Evolutionary conservation across 2,329 filamentous ascomycete genomes (phyloP).

Genomic region (Aspergillus pseudoviridinutans): DNA sequence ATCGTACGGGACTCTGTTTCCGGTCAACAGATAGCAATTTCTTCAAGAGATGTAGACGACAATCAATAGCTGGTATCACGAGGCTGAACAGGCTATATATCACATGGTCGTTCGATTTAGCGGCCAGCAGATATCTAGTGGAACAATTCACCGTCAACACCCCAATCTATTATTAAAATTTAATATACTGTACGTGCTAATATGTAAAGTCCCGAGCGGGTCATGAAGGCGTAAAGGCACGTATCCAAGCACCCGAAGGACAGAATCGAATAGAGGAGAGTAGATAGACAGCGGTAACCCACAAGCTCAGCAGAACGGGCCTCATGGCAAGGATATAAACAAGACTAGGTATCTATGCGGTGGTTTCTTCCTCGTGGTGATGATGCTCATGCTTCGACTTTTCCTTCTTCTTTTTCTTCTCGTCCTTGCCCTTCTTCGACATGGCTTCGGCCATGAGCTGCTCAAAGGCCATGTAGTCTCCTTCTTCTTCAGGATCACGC

Average conservation of each 20-base stretch:
- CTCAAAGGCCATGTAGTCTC: slow-evolving; percentile 98
- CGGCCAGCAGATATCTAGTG: no score
- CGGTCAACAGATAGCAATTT: no score
- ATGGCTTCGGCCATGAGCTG: slow-evolving; percentile 95
- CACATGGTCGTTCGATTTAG: background rate
- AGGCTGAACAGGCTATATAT: no score
- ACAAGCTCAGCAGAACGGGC: background rate
- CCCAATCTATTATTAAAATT: background rate
- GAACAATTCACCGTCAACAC: background rate
- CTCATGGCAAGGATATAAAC: background rate
- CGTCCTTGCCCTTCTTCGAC: slow-evolving; percentile 82
- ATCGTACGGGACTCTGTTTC: no score
- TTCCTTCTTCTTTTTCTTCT: slow-evolving; percentile 66
- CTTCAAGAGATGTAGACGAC: no score
- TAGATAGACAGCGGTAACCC: background rate
- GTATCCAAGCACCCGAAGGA: background rate
- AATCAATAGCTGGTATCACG: no score
- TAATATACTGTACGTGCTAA: background rate
- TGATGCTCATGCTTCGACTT: slow-evolving; percentile 39
- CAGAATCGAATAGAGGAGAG: background rate
- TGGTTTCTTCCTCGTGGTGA: slow-evolving; percentile 10
- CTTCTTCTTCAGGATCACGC: slow-evolving; percentile 90
- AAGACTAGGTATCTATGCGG: slow-evolving; percentile 9
- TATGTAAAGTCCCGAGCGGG: background rate
- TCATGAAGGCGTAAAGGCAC: background rate